Base-by-base conservation (phyloP, 192 early-diverging fungal species). In the Fimicolochytrium jonesii region DNA sequence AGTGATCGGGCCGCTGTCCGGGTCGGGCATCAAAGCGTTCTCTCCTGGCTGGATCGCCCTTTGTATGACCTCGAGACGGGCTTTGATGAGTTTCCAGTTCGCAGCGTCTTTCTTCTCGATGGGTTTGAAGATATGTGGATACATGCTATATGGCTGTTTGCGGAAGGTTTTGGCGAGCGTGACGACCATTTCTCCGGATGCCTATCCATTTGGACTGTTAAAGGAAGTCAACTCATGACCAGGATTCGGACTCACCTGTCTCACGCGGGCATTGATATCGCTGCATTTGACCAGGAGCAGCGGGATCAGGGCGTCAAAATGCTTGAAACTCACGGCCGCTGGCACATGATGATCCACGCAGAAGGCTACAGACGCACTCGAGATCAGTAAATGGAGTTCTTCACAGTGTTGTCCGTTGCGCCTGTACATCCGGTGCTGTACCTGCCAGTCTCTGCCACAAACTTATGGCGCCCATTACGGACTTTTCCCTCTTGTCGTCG, bases 241-340 rank as follows among this genome's bases (percentile, higher is more conserved):
- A n/a, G 5, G 67, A 66, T 45, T 17, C 29, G 5, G 32, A 76
- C 48, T 22, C 48, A 51, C 53, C 59, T 83, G 75, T 34, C 72
- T 75, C 11, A 86, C 64, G 6, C 85, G 74, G 6, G 79, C 58
- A 45, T 86, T 87, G 53, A 79, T 63, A 66, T 88, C 85, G 0
- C 73, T 70, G 15, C 75, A 61, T 49, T 83, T 82, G n/a, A 55
- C 37, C 30, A 88, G 67, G 20, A 88, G 67, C 6, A 64, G 43
- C 18, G 80, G 61, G 39, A 81, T 58, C 9, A 78, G 64, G 1
- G 50, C 57, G 15, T 88, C 82, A 59, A 85, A 50, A 23, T 74
- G 67, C 37, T 64, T 69, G 45, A 71, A 82, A 0, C 72, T 69
- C 6, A 77, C 42, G 2, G 66, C 45, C 17, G 51, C 66, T 29